Percentiles rank a stretch among this genome's conserved stretches.
These are phyloP conservation scores for Marchantia polymorpha DNA, from an alignment of 225 moss, liverwort and hornwort species.

Conservation along the genomic window DNA sequence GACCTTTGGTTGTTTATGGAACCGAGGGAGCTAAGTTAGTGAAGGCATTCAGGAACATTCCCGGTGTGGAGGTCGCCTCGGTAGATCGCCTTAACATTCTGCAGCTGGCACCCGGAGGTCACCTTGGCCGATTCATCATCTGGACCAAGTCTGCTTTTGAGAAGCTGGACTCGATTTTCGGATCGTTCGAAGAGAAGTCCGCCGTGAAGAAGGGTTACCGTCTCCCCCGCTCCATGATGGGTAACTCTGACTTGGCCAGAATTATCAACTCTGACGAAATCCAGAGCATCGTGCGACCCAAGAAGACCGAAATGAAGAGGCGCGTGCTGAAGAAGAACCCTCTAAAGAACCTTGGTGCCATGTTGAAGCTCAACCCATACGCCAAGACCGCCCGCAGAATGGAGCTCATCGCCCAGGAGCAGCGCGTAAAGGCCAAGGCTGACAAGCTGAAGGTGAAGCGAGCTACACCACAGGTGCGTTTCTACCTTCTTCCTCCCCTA, in stretches of 20 bases:
- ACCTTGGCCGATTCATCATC: slow-evolving; percentile 73
- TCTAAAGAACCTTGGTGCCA: slow-evolving; percentile 78
- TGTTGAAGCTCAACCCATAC: slow-evolving; percentile 88
- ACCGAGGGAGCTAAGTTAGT: slow-evolving; percentile 90
- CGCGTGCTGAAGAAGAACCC: slow-evolving; percentile 89
- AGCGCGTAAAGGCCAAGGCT: slow-evolving; percentile 68
- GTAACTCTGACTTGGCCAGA: slow-evolving; percentile 65
- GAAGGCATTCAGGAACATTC: slow-evolving; percentile 87
- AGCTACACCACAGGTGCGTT: slow-evolving; percentile 57
- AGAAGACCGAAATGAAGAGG: slow-evolving; percentile 61
- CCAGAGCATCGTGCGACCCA: slow-evolving; percentile 74
- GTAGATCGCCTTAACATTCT: slow-evolving; percentile 75
- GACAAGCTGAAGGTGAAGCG: slow-evolving; percentile 77
- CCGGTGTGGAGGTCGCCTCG: slow-evolving; percentile 76
- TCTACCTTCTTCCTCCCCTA: neutral
- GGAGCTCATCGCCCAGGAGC: slow-evolving; percentile 77
- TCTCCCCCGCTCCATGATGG: slow-evolving; percentile 71
- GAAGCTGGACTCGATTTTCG: slow-evolving; percentile 72
- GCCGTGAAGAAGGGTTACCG: slow-evolving; percentile 63
- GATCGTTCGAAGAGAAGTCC: slow-evolving; percentile 63
- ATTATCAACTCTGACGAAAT: slow-evolving; percentile 90
- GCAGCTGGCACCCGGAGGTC: slow-evolving; percentile 86
- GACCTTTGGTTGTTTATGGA: slow-evolving; percentile 83
- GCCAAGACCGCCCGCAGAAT: slow-evolving; percentile 84
- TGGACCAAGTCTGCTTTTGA: slow-evolving; percentile 90